Evolutionary conservation across 768 basidiomycete genomes (phyloP), one percentile per base, ranked within the genome.

Genomic region (Tephrocybe rancida): DNA sequence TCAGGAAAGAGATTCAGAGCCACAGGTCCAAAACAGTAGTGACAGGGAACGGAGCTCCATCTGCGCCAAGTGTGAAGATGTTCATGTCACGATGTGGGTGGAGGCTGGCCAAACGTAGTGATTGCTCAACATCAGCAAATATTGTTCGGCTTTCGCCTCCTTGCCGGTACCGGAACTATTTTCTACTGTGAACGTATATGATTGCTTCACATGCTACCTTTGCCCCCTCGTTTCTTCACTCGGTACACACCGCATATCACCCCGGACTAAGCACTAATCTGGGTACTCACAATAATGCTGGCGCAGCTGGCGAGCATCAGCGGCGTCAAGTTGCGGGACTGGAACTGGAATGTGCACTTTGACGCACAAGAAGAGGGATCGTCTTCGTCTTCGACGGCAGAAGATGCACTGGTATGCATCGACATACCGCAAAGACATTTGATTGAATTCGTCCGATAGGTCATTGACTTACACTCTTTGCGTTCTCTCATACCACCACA

Each of bases 391-490:
- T 37, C 16, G 35, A 37, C 35, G 13, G 59, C 66, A 26, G 57
- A 64, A 25, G 56, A 53, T 38, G 48, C 64, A 16, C 30, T 72
- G 46, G 69, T 69, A 48, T 27, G 64, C 58, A 24, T 39, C 48
- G 4, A 2, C 4, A 13, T 52, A 5, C 39, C 14, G 16, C 18
- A 2, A 43, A 27, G 38, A 48, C 45, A 21, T 3, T 3, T 29
- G 6, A 44, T 18, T 1, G 13, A 41, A 21, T 1, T 26, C 13
- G 5, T 25, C 52, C 39, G 5, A 41, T 41, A 72, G 71, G 57
- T 65, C 18, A 57, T 70, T 34, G 68, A 73, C 37, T 14, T 73
- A 9, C 49, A 66, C 19, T 61, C 62, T 18, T 60, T 74, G 22
- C 59, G 59, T 10, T 54, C 22, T 8, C 50, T 68, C 7, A 26